Evolutionary conservation across 2,329 filamentous ascomycete species (phyloP).

Genomic region (Diplodia mutila): DNA sequence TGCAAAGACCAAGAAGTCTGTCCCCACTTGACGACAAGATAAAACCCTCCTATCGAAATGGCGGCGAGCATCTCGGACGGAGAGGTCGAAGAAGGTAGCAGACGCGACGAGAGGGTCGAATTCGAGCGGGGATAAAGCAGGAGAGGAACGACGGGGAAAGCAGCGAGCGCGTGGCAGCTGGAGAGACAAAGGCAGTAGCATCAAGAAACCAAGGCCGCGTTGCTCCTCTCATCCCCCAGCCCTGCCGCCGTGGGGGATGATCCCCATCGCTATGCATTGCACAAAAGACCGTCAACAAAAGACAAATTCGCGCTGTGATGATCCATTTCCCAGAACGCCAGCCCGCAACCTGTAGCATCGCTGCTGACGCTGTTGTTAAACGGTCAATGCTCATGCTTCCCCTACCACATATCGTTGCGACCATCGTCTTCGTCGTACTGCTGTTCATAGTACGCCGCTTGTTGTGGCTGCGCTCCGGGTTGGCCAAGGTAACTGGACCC

Average conservation of each 20-base stretch:
- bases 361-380: background rate
- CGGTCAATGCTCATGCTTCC: background rate
- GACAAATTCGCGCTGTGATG: background rate
- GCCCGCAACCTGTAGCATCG: background rate
- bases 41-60: background rate
- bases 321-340: background rate
- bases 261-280: constrained; percentile 24
- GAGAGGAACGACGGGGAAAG: background rate
- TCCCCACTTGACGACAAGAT: background rate
- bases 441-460: constrained; percentile 32
- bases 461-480: constrained; percentile 28
- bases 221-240: background rate
- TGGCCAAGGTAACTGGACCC: constrained; percentile 42
- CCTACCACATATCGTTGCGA: constrained; percentile 46
- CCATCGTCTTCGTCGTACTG: constrained; percentile 32
- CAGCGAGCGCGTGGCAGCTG: background rate
- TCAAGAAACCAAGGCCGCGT: constrained; percentile 8
- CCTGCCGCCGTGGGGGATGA: background rate
- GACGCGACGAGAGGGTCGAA: background rate
- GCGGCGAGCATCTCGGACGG: background rate
- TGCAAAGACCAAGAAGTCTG: background rate
- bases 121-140: background rate
- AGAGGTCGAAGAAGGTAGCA: background rate
- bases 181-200: constrained; percentile 7
- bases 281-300: constrained; percentile 14